These are phyloP conservation scores for Alnus glutinosa DNA, from an alignment of 306 rosid species.

Conservation along the genomic window DNA sequence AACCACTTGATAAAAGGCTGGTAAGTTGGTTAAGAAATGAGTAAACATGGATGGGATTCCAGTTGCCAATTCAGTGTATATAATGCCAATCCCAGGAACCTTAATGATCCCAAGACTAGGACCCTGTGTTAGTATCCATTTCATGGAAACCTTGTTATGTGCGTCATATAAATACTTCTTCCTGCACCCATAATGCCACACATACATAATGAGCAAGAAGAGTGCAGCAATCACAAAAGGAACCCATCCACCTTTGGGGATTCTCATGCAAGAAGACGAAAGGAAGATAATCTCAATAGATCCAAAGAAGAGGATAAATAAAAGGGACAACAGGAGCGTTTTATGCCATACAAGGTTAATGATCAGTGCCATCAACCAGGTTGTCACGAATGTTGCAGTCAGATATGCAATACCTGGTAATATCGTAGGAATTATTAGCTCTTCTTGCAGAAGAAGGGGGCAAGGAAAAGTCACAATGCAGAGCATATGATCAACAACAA, in stretches of 20 bases:
- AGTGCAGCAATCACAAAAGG: constrained; percentile 58
- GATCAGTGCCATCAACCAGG: constrained; percentile 65
- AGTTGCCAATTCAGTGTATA: constrained; percentile 83
- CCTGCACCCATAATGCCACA: constrained; percentile 85
- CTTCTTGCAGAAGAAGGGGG: constrained; percentile 13
- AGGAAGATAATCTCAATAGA: constrained; percentile 67
- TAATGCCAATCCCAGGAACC: constrained; percentile 92
- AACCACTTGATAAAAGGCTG: constrained; percentile 87
- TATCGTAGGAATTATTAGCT: constrained; percentile 28
- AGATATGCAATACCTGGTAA: constrained; percentile 71
- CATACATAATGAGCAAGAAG: constrained; percentile 67
- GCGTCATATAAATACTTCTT: constrained; percentile 75
- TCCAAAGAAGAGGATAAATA: constrained; percentile 60
- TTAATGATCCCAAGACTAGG: constrained; percentile 91
- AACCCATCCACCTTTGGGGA: constrained; percentile 85
- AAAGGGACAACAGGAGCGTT: constrained; percentile 48
- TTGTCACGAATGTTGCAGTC: constrained; percentile 56
- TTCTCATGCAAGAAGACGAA: constrained; percentile 63
- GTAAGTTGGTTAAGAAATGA: constrained; percentile 88
- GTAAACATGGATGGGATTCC: constrained; percentile 85
- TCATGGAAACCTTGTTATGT: constrained; percentile 89
- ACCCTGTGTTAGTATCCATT: constrained; percentile 72
- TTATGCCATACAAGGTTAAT: constrained; percentile 82
- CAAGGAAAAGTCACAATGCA: neutral
- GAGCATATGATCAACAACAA: neutral